Base-by-base conservation (phyloP, 2,329 filamentous ascomycete species). In the Exophiala phaeomuriformis region DNA sequence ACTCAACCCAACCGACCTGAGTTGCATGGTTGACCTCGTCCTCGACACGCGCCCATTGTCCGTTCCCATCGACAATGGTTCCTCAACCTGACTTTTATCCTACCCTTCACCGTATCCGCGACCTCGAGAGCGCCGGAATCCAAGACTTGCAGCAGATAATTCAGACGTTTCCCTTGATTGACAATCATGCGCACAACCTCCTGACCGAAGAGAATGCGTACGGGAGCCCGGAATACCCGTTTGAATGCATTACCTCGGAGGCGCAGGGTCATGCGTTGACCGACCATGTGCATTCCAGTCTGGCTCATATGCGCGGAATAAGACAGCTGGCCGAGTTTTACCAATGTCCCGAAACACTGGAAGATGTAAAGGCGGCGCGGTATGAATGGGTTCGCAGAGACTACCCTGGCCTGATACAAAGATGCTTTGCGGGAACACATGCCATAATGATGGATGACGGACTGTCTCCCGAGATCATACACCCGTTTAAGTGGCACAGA, bases 371-470 rank as follows among this genome's bases (percentile, higher is more conserved):
- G 47, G 67, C 70, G 35, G 75, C 76, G 51, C 71, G 78, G 47
- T 63, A 71, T 30, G 70, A 74, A 56, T 72, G 72, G 64, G 67
- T 80, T 5, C 65, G 72, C 29, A 68, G 70, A 19, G 71, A 78
- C 54, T 77, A 79, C 51, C 72, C 81, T 3, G 76, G 69, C 2
- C 82, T 89, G 74, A 74, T 80, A 7, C 74, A 71, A 42, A 75
- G 74, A 57, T 93, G 87, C 62, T 75, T 94, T 3, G 69, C 79
- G 8, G 87, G 87, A 1, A 86, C 88, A 30, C 82, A 90, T 66
- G 81, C 79, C 1, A 74, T 91, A 7, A 74, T 94, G 1, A 77
- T 94, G n/a, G 88, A 93, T 61, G 88, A 93, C 68, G 84, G 87
- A 0, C 70, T 91, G 5, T 77, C 79, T 49, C 71, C 74, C 9